These are phyloP conservation scores for Kernera saxatilis DNA, from an alignment of 345 rosid species.

Conservation along the genomic window DNA sequence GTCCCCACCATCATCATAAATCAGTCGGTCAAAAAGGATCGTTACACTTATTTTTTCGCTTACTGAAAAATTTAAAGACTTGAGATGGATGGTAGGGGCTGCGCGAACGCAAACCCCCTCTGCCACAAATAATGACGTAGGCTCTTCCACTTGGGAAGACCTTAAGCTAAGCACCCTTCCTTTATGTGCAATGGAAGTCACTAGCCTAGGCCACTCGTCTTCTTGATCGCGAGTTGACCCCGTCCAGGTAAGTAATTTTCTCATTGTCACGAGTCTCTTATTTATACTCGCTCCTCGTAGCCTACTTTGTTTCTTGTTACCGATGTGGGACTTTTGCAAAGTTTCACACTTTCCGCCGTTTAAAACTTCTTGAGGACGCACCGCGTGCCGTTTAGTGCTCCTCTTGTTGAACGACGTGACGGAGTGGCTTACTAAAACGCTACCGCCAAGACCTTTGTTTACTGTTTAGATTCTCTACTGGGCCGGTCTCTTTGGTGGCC, in stretches of 20 bases:
- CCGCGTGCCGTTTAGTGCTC: neutral
- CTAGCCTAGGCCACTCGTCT: slow-evolving; percentile 33
- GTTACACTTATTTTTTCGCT: no score
- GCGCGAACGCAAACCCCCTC: slow-evolving; percentile 61
- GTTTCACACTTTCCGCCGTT: neutral
- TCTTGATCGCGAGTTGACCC: slow-evolving; percentile 33
- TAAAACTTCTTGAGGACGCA: neutral
- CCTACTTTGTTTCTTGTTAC: neutral
- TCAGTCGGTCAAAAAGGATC: no score
- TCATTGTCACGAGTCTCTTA: fast-evolving
- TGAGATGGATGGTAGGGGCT: slow-evolving; percentile 42
- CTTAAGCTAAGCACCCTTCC: slow-evolving; percentile 37
- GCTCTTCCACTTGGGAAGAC: slow-evolving; percentile 49
- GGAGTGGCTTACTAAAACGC: neutral
- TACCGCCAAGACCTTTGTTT: neutral
- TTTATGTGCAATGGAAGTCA: slow-evolving; percentile 29
- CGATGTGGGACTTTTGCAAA: slow-evolving; percentile 21
- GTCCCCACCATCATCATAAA: no score
- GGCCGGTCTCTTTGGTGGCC: neutral
- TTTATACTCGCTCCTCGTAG: neutral
- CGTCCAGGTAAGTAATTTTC: slow-evolving; percentile 31
- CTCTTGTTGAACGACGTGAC: neutral
- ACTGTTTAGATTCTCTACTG: neutral
- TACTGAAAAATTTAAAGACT: no score
- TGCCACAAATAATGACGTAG: slow-evolving; percentile 55